A percentile compares a stretch with the other conserved stretches of the same genome.
Evolutionary conservation across 2,329 filamentous ascomycete genomes (phyloP).

Genomic region (Apiospora phragmitis): DNA sequence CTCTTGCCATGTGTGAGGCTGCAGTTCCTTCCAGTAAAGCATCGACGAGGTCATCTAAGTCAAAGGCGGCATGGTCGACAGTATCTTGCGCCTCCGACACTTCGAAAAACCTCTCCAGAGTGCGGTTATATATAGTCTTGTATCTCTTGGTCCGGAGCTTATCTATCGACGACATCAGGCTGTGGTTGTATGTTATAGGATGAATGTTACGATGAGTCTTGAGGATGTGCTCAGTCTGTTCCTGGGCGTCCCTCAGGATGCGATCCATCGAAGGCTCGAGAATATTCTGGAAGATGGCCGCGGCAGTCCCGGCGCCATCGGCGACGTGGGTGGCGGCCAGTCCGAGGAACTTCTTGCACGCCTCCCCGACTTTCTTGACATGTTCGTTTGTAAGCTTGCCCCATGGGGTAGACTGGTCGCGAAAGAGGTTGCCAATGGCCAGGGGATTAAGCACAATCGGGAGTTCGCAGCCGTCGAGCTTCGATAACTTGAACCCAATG

Average conservation of each 20-base stretch:
- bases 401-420: constrained; percentile 34
- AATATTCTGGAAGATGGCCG: constrained; percentile 12
- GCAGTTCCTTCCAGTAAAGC: background rate
- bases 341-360: constrained; percentile 19
- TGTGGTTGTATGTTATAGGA: constrained; percentile 39
- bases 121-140: background rate
- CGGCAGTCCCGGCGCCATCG: constrained; percentile 20
- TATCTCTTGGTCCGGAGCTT: no score
- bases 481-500: constrained; percentile 26
- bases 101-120: background rate
- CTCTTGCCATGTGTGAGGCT: constrained; percentile 22
- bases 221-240: constrained; percentile 30
- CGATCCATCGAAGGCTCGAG: constrained; percentile 18
- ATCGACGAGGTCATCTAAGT: background rate
- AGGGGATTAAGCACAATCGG: constrained; percentile 36
- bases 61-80: background rate
- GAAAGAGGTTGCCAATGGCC: constrained; percentile 34
- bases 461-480: constrained; percentile 35
- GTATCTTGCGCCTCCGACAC: background rate
- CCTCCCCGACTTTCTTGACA: constrained; percentile 8
- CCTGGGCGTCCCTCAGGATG: constrained; percentile 18
- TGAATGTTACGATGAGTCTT: constrained; percentile 28
- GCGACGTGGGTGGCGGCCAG: constrained; percentile 20
- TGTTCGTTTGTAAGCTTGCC: constrained; percentile 18
- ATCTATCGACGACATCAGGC: no score